phyloP scores from a whole-genome alignment of 768 basidiomycete species.

The Hydnomerulius pinastri region DNA sequence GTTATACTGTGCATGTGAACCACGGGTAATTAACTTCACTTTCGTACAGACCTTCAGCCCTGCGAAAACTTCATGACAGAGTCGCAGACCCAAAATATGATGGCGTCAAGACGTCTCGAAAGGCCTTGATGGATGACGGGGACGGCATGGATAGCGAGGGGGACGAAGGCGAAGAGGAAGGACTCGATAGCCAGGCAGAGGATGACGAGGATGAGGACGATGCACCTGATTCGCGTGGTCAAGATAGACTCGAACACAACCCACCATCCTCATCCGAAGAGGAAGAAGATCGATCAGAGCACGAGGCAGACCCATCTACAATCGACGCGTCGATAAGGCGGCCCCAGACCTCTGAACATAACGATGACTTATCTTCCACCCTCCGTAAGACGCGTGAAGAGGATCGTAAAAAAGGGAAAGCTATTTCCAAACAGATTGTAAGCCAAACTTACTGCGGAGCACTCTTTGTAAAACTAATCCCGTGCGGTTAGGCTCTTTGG shows the following conservation, averaged over 20 bases:
- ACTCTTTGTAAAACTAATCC: conserved; percentile 6
- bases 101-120: conserved; percentile 64
- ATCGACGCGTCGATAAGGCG: conserved; percentile 18
- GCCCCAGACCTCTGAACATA: conserved; percentile 1
- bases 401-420: conserved; percentile 81
- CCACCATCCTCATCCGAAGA: conserved; percentile 5
- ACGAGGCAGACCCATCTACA: conserved; percentile 8
- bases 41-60: conserved; percentile 58
- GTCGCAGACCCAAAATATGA: conserved; percentile 80
- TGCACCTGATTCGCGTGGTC: conserved; percentile 11
- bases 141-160: conserved; percentile 14
- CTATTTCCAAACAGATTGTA: conserved; percentile 82
- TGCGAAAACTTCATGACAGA: conserved; percentile 66
- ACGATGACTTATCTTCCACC: conserved; percentile 49
- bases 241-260: conserved; percentile 11
- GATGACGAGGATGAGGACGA: conserved; percentile 13
- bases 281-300: conserved; percentile 15
- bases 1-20: conserved; percentile 21
- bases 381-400: conserved; percentile 63
- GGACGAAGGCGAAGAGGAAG: conserved; percentile 7
- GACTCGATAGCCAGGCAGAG: conserved; percentile 23
- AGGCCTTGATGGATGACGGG: conserved; percentile 47
- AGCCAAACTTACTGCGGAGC: conserved; percentile 30
- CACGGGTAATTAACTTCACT: conserved; percentile 2
- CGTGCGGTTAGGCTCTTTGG: conserved; percentile 67